Conservation (phyloP, 257 asterid species). For the Linaria vulgaris region DNA sequence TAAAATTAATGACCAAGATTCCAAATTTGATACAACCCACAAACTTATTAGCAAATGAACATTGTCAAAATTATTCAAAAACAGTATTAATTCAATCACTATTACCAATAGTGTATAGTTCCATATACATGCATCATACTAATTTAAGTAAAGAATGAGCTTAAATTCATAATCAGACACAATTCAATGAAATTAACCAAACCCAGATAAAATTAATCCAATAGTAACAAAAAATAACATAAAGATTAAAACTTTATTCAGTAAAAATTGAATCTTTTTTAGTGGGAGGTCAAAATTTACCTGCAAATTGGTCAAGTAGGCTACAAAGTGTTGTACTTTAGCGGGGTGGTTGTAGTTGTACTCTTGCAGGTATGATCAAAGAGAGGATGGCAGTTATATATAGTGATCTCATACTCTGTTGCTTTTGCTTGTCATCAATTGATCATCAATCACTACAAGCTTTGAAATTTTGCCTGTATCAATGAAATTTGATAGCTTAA, state of each 20-base stretch:
- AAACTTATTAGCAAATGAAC: slow-evolving; percentile 1
- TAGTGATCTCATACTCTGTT: slow-evolving; percentile 41
- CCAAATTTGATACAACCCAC: neutral
- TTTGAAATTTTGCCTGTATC: slow-evolving; percentile 8
- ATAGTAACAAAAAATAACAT: neutral
- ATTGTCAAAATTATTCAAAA: neutral
- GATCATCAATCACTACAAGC: slow-evolving; percentile 26
- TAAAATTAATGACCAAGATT: neutral
- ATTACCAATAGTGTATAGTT: neutral
- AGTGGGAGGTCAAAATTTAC: slow-evolving; percentile 23
- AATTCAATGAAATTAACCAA: neutral
- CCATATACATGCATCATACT: neutral
- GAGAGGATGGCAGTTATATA: slow-evolving; percentile 38
- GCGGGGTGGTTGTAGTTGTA: no score
- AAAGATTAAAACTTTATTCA: slow-evolving; percentile 19
- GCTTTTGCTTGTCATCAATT: slow-evolving; percentile 29
- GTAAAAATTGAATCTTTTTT: neutral
- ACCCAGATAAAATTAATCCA: neutral
- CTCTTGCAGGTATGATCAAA: slow-evolving; percentile 2
- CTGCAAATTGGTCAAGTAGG: slow-evolving; percentile 37
- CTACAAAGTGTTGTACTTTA: slow-evolving; percentile 6
- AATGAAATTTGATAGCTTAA: slow-evolving; percentile 40
- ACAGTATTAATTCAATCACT: neutral
- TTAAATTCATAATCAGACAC: neutral
- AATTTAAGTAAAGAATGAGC: neutral